Conservation (phyloP, 1,284 basidiomycete genomes). For the Moniliophthora roreri region DNA sequence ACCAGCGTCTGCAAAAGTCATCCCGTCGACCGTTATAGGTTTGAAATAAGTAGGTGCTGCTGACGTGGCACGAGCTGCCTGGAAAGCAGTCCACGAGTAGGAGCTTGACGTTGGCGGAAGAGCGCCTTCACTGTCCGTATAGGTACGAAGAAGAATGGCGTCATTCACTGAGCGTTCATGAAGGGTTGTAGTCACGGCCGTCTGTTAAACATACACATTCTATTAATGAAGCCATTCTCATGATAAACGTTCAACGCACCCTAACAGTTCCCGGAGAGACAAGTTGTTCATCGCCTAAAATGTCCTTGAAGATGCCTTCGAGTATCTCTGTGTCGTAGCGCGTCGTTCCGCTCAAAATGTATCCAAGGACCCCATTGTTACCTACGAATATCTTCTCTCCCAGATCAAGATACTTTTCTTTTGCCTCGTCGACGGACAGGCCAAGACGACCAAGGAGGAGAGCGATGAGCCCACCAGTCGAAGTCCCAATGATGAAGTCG, state of each 20-base stretch:
- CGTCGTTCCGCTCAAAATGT: constrained; percentile 15
- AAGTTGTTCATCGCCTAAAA: constrained; percentile 8
- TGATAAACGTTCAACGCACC: too few species aligned
- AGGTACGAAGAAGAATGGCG: constrained; percentile 7
- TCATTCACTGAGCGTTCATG: neutral
- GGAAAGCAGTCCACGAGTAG: constrained; percentile 28
- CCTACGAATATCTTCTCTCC: constrained; percentile 27
- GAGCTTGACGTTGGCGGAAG: constrained; percentile 24
- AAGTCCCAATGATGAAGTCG: constrained; percentile 34
- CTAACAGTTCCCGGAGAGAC: too few species aligned
- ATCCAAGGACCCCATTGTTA: constrained; percentile 9
- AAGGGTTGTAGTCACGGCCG: neutral
- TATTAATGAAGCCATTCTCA: too few species aligned
- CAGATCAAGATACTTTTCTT: constrained; percentile 25
- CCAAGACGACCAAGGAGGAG: constrained; percentile 35
- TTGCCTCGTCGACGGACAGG: constrained; percentile 32
- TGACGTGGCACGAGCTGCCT: constrained; percentile 31
- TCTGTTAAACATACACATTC: too few species aligned
- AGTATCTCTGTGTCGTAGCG: constrained; percentile 19
- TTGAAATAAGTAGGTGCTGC: constrained; percentile 30
- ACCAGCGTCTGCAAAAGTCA: constrained; percentile 29
- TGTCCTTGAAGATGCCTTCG: constrained; percentile 21
- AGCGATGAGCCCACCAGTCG: constrained; percentile 36
- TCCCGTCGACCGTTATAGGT: constrained; percentile 21
- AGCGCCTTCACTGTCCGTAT: constrained; percentile 18